Conservation (phyloP, 805 yeast genomes). For the Candida tallmaniae region DNA sequence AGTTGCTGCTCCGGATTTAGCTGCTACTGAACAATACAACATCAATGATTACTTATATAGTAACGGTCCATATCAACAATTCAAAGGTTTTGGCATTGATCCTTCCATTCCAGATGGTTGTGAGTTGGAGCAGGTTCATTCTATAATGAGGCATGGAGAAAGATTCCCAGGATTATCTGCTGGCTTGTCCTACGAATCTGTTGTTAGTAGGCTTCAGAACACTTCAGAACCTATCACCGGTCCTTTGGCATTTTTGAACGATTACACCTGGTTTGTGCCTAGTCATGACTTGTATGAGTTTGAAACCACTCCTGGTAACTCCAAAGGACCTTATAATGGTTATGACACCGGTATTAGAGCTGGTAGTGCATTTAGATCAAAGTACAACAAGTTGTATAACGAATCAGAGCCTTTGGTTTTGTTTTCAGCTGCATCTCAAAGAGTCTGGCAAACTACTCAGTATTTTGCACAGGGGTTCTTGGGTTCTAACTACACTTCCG, state of each 20-base stretch:
- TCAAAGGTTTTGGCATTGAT: constrained; percentile 50
- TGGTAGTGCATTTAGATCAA: constrained; percentile 46
- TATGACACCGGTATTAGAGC: constrained; percentile 42
- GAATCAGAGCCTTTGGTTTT: constrained; percentile 38
- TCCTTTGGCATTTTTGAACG: constrained; percentile 49
- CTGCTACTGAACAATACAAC: constrained; percentile 42
- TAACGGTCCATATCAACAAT: constrained; percentile 51
- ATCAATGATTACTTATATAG: constrained; percentile 51
- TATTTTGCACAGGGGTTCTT: constrained; percentile 59
- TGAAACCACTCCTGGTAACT: constrained; percentile 46
- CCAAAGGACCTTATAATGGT: constrained; percentile 48
- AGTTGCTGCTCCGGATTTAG: constrained; percentile 30
- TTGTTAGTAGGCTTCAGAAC: constrained; percentile 21
- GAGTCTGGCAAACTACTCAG: constrained; percentile 53
- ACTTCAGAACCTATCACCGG: constrained; percentile 34
- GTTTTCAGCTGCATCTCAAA: constrained; percentile 50
- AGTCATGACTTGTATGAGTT: constrained; percentile 36
- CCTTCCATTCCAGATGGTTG: constrained; percentile 48
- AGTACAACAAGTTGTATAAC: constrained; percentile 46
- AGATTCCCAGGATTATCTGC: constrained; percentile 44
- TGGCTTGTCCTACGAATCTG: constrained; percentile 24
- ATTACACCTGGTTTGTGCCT: constrained; percentile 48
- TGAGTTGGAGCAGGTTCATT: constrained; percentile 60
- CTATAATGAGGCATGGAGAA: constrained; percentile 76
- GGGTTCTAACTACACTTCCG: constrained; percentile 36